Percentiles rank a stretch among this genome's conserved stretches.
Evolutionary conservation across 1,139 yeast species (phyloP).

Genomic region (Magnusiomyces tetraspermus): DNA sequence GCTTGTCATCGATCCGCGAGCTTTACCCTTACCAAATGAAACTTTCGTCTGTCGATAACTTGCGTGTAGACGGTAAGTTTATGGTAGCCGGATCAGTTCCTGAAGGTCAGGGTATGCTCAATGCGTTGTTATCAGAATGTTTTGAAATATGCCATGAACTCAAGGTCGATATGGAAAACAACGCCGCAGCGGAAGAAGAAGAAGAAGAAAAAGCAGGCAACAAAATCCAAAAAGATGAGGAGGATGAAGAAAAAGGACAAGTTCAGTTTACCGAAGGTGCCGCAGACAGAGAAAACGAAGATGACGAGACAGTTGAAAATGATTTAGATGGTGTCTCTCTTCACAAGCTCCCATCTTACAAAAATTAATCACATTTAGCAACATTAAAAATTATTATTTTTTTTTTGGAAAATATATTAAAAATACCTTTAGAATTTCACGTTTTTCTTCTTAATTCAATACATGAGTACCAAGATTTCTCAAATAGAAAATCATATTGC

Average conservation of each 20-base stretch:
- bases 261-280: conserved; percentile 1
- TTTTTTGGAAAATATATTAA: too few species aligned
- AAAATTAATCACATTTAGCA: not conserved
- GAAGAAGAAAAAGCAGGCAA: conserved; percentile 10
- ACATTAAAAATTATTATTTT: too few species aligned
- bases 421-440: too few species aligned
- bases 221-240: not conserved
- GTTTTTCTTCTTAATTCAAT: too few species aligned
- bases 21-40: conserved; percentile 93
- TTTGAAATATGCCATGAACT: conserved; percentile 87
- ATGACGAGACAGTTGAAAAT: not conserved
- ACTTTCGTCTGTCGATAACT: conserved; percentile 76
- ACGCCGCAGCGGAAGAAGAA: conserved; percentile 25
- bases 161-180: conserved; percentile 78
- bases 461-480: too few species aligned
- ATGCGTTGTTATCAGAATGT: conserved; percentile 85
- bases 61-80: conserved; percentile 84
- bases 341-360: not conserved
- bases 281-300: not conserved
- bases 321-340: not conserved
- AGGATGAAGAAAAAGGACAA: not conserved
- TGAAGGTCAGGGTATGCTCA: conserved; percentile 92
- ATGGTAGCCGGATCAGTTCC: conserved; percentile 81
- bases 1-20: conserved; percentile 76
- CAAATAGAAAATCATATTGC: too few species aligned